These are phyloP conservation scores for Graphilbum sp. DNA, from an alignment of 2,329 filamentous ascomycete species.

Conservation along the genomic window DNA sequence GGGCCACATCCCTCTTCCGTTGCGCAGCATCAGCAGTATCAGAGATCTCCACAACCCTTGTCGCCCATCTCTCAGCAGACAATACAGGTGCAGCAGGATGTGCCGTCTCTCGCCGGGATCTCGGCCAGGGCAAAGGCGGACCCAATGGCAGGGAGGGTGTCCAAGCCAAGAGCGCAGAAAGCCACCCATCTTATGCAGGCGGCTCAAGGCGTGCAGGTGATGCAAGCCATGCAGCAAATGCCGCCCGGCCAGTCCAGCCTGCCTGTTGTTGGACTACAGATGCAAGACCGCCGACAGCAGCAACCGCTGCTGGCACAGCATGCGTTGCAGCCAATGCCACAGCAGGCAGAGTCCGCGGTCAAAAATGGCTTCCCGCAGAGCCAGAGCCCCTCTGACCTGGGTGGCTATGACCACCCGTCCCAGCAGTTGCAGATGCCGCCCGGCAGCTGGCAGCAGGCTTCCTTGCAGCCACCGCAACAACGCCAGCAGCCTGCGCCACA, in stretches of 20 bases:
- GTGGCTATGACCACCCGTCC: neutral
- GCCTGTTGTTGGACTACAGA: constrained; percentile 3
- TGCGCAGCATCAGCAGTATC: neutral
- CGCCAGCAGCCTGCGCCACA: neutral
- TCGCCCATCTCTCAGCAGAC: neutral
- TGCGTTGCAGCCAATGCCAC: neutral
- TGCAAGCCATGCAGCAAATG: neutral
- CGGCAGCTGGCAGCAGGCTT: neutral
- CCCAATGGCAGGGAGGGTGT: too few species aligned
- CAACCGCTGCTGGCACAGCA: neutral
- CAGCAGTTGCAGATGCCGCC: neutral
- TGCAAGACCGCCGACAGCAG: constrained; percentile 7
- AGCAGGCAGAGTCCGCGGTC: too few species aligned
- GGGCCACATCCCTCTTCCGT: neutral
- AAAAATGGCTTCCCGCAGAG: too few species aligned
- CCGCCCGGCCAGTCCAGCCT: neutral
- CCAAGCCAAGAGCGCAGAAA: neutral
- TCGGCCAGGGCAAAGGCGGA: neutral
- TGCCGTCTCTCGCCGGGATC: neutral
- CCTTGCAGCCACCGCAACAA: neutral
- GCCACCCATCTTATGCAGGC: neutral
- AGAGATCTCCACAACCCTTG: too few species aligned
- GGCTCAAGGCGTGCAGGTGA: neutral
- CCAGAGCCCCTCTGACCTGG: too few species aligned
- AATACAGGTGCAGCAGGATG: neutral